Evolutionary conservation across 1,284 basidiomycete genomes (phyloP).

Genomic region (Irpex rosettiformis): DNA sequence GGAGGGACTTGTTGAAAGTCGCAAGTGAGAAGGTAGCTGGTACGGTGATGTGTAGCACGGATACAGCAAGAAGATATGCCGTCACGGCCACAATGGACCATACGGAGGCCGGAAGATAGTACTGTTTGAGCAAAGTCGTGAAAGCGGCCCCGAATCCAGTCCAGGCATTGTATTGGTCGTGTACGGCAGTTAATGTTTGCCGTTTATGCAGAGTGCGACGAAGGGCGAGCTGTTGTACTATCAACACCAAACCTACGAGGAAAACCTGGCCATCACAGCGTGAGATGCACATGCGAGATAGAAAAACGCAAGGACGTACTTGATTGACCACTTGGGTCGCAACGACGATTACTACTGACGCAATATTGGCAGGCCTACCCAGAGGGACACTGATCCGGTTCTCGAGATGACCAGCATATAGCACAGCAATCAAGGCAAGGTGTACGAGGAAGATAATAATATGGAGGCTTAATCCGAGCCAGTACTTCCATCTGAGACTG

Average conservation of each 20-base stretch:
- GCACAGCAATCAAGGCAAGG: background rate
- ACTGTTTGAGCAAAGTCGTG: background rate
- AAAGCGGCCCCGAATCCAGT: background rate
- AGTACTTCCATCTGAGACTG: background rate
- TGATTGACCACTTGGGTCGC: background rate
- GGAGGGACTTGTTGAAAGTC: background rate
- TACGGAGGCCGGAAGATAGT: background rate
- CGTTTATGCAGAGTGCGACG: background rate
- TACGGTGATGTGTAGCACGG: slow-evolving; percentile 5
- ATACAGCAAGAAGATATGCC: slow-evolving; percentile 1
- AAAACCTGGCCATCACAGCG: background rate
- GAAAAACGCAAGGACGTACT: background rate
- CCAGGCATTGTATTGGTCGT: slow-evolving; percentile 7
- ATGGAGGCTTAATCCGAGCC: background rate
- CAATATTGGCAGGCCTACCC: background rate
- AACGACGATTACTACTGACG: background rate
- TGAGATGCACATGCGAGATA: background rate
- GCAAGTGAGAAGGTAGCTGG: background rate
- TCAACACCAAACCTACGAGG: background rate
- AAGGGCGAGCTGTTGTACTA: slow-evolving; percentile 2
- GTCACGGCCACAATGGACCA: background rate
- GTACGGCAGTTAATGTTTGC: slow-evolving; percentile 7
- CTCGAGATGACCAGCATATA: background rate
- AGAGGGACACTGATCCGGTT: background rate
- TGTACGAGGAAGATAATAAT: background rate